Percentiles rank a stretch among this genome's conserved stretches.
phyloP scores from a whole-genome alignment of 2,329 filamentous ascomycete species.

The Aureobasidium zeae region DNA sequence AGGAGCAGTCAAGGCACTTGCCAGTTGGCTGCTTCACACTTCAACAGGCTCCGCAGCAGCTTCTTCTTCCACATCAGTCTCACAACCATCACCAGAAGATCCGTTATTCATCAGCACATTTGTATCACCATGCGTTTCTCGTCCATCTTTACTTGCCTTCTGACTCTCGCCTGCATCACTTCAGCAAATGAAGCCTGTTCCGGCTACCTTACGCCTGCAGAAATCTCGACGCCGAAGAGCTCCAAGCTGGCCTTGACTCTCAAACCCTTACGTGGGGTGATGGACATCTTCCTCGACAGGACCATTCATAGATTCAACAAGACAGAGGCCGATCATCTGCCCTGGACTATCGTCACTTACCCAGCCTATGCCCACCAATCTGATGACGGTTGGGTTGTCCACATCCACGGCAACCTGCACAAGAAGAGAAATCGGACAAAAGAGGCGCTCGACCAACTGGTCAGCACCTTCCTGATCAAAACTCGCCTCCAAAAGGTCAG shows the following conservation, averaged over 20 bases:
- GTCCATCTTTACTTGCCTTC: constrained; percentile 6
- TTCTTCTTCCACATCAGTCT: background rate
- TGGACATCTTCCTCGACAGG: constrained; percentile 1
- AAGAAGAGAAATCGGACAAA: constrained; percentile 53
- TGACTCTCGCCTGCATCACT: constrained; percentile 2
- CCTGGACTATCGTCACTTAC: constrained; percentile 42
- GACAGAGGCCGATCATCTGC: background rate
- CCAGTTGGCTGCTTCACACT: too few relatives aligned
- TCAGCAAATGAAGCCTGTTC: constrained; percentile 4
- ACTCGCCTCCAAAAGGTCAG: constrained; percentile 35
- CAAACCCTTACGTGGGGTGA: constrained; percentile 15
- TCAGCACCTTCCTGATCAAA: constrained; percentile 45
- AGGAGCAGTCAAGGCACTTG: too few relatives aligned
- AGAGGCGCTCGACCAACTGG: constrained; percentile 59
- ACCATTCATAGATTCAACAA: background rate
- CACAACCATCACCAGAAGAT: background rate
- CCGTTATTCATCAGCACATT: background rate
- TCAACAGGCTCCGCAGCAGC: too few relatives aligned
- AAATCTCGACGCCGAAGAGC: background rate
- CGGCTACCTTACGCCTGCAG: background rate
- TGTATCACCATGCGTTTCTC: constrained; percentile 16
- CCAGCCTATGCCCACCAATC: constrained; percentile 61
- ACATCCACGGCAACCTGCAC: constrained; percentile 64
- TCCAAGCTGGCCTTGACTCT: background rate
- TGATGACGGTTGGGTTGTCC: constrained; percentile 58